Conservation (phyloP, 345 rosid genomes). For the Mangifera indica region DNA sequence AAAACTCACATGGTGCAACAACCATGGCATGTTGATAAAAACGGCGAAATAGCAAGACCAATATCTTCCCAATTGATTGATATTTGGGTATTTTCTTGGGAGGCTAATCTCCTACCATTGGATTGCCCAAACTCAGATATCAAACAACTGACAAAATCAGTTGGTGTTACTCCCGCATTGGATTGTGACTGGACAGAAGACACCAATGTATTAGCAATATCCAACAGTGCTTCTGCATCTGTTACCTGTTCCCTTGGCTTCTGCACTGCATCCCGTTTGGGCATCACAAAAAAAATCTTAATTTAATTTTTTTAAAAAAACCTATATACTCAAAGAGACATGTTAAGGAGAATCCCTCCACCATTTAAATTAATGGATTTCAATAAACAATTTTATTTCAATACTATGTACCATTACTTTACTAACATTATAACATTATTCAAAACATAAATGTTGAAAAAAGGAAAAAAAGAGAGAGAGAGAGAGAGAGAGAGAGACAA, state of each 20-base stretch:
- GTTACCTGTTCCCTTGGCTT: slow-evolving; percentile 93
- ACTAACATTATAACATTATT: too few relatives aligned
- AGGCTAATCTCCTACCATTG: slow-evolving; percentile 24
- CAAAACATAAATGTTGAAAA: too few relatives aligned
- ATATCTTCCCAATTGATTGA: slow-evolving; percentile 69
- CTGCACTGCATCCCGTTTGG: slow-evolving; percentile 42
- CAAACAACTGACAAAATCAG: slow-evolving; percentile 61
- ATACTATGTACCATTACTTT: too few relatives aligned
- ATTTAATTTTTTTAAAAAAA: too few relatives aligned
- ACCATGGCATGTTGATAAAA: slow-evolving; percentile 48
- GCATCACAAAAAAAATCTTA: too few relatives aligned
- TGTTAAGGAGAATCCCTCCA: background rate
- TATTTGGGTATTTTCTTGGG: slow-evolving; percentile 40
- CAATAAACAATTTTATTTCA: too few relatives aligned
- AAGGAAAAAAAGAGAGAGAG: too few relatives aligned
- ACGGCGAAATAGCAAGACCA: slow-evolving; percentile 60
- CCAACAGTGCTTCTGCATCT: slow-evolving; percentile 88
- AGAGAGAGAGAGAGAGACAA: too few relatives aligned
- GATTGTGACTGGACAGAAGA: slow-evolving; percentile 69
- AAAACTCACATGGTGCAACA: slow-evolving; percentile 77
- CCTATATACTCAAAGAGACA: too few relatives aligned
- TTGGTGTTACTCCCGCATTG: slow-evolving; percentile 54
- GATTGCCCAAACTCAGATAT: slow-evolving; percentile 48
- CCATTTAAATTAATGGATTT: background rate
- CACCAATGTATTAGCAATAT: slow-evolving; percentile 60